Base-by-base conservation (phyloP, 106 monocot species). In the Apostasia shenzhenica region DNA sequence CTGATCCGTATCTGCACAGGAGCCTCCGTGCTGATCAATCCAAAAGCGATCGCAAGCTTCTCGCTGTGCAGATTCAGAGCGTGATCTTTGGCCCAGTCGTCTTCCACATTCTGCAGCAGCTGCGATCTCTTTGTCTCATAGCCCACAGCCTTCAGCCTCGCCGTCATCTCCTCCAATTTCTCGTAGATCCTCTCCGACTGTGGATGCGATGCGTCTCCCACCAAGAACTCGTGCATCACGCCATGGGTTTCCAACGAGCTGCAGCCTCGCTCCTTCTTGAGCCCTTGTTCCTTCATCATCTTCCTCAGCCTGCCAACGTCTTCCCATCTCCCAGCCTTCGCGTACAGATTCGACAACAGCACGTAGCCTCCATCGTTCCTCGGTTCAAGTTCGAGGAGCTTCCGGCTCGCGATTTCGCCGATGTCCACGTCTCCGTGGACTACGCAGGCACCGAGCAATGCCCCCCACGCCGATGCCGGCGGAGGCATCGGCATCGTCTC, bases 401-500 rank as follows among this genome's bases (percentile, higher is more conserved):
- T 56, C 0, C 59, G 11, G 44, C 54, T 75, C 1, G 84, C 78
- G 3, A 57, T 9, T 48, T 84, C 81, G 1, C 81, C 88, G 0
- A 81, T 44, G 39, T 70, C 55, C 2, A 74, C 54, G 5, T 88
- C 76, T 59, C 67, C 57, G 60, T 79, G 76, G 40, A 81, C 62
- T 0, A 54, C 69, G n/a, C 84, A 88, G 47, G 79, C 75, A 6
- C 83, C 84, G 55, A 88, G 81, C 67, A 88, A 14, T 45, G 88
- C 80, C 41, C 80, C 73, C 70, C 81, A 88, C 12, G 55, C 59
- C 8, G 83, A 76, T 57, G 78, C 72, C 8, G 65, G 13, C 8
- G 81, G 65, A 4, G 57, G 49, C 37, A 63, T 57, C 1, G 88
- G 81, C 80, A 88, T 83, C 12, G 51, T 58, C 8, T 54, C 50